phyloP scores from a whole-genome alignment of 768 basidiomycete genomes.

The Tricholoma flavovirens region DNA sequence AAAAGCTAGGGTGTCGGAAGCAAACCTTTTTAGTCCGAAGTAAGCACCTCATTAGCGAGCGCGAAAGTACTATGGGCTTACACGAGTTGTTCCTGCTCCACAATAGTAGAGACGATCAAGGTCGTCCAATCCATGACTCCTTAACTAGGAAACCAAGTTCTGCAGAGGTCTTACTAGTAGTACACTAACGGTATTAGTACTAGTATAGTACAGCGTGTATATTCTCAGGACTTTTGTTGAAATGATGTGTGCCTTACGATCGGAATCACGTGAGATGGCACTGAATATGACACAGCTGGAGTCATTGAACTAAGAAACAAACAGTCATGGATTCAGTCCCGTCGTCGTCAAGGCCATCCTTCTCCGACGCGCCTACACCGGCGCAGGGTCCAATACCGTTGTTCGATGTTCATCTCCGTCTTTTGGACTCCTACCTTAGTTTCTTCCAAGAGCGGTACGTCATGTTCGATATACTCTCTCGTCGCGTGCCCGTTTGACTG shows the following conservation, averaged over 20 bases:
- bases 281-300: slow-evolving; percentile 6
- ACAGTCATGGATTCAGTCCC: slow-evolving; percentile 28
- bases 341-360: slow-evolving; percentile 34
- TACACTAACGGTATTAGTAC: too few species aligned
- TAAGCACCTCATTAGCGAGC: not conserved
- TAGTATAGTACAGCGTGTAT: too few species aligned
- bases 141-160: too few species aligned
- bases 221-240: too few species aligned
- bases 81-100: not conserved
- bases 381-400: slow-evolving; percentile 56
- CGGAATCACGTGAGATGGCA: not conserved
- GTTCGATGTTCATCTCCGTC: slow-evolving; percentile 67
- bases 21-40: not conserved
- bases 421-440: slow-evolving; percentile 70
- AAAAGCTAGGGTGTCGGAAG: slow-evolving; percentile 12
- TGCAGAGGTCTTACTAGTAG: too few species aligned
- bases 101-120: not conserved
- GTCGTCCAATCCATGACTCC: not conserved
- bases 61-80: not conserved
- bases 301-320: slow-evolving; percentile 1
- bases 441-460: slow-evolving; percentile 84
- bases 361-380: slow-evolving; percentile 27
- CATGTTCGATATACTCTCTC: slow-evolving; percentile 5
- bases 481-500: slow-evolving; percentile 13
- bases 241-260: not conserved